Percentiles rank a stretch among this genome's conserved stretches.
phyloP scores from a whole-genome alignment of 768 basidiomycete species.

The Candolleomyces eurysporus region DNA sequence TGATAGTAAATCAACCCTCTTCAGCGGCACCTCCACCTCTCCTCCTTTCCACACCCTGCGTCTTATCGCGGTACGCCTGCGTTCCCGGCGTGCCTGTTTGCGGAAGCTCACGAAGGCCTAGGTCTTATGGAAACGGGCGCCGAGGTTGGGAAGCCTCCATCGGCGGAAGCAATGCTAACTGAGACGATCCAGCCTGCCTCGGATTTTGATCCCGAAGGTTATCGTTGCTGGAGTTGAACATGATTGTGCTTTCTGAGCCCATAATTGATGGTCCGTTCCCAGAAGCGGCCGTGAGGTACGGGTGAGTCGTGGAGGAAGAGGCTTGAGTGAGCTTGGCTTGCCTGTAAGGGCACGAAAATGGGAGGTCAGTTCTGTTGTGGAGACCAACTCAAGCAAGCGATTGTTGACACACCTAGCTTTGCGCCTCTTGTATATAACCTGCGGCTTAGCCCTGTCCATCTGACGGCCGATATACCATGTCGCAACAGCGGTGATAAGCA shows the following conservation, averaged over 20 bases:
- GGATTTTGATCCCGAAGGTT: neutral
- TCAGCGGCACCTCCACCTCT: too few relatives aligned
- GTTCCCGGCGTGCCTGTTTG: too few relatives aligned
- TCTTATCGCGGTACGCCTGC: too few relatives aligned
- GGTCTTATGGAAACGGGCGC: neutral
- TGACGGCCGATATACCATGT: conserved; percentile 81
- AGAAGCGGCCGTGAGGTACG: neutral
- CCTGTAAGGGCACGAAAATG: neutral
- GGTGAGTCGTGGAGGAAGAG: neutral
- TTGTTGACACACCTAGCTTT: conserved; percentile 55
- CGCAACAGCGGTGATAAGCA: conserved; percentile 71
- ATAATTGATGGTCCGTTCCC: neutral
- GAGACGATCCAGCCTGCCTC: neutral
- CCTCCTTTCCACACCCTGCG: too few relatives aligned
- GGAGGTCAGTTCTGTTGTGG: too few relatives aligned
- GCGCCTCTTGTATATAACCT: conserved; percentile 63
- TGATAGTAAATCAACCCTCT: too few relatives aligned
- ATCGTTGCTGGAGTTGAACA: neutral
- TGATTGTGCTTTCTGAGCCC: neutral
- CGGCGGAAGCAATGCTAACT: too few relatives aligned
- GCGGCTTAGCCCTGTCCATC: conserved; percentile 68
- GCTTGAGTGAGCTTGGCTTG: neutral
- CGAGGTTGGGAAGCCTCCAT: neutral
- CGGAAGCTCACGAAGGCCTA: neutral
- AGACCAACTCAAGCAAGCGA: too few relatives aligned